Evolutionary conservation across 345 rosid genomes (phyloP), one percentile per base, ranked within the genome.

Genomic region (Excoecaria cochinchinensis): DNA sequence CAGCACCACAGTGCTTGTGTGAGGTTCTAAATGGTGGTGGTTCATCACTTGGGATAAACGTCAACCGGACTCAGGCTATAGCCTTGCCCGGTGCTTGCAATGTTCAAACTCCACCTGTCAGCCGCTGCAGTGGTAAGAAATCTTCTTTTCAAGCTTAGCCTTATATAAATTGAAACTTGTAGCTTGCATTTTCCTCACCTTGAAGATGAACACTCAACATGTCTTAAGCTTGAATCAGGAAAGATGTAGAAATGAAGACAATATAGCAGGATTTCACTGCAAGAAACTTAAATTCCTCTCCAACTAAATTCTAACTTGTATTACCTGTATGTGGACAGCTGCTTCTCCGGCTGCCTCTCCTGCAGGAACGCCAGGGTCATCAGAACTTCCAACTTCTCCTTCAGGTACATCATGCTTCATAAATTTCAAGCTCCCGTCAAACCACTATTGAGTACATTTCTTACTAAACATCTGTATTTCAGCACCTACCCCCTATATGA

Each of bases 1-100:
- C 89, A n/a, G 87, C 92, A 19, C 86, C 95, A 17, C 81, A 89
- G 76, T 93, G 98, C 89, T 78, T 93, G 84, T 93, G 97, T 77
- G 71, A 84, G 77, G 89, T 86, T 75, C 86, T 92, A 16, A 83
- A 79, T 13, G 95, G 88, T 17, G 89, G 90, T 44, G 82, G 74
- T 72, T 84, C 99, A 56, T 85, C 92, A 2, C 76, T 92, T 42
- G 97, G 95, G 73, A 79, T 92, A 78, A 73, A 74, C 21, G 44
- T 92, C 74, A 95, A 95, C 74, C 77, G 76, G 42, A 80, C 83
- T 56, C 80, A 60, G 74, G 97, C 97, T 68, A 72, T 89, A 77
- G 89, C 89, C 69, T 85, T 95, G 65, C 97, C 97, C 19, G 79
- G 75, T 17, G 89, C 90, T 48, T 95, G 99, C 89, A 86, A 87